These are phyloP conservation scores for Strigomonas culicis DNA, from an alignment of 208 protist species.

Conservation along the genomic window DNA sequence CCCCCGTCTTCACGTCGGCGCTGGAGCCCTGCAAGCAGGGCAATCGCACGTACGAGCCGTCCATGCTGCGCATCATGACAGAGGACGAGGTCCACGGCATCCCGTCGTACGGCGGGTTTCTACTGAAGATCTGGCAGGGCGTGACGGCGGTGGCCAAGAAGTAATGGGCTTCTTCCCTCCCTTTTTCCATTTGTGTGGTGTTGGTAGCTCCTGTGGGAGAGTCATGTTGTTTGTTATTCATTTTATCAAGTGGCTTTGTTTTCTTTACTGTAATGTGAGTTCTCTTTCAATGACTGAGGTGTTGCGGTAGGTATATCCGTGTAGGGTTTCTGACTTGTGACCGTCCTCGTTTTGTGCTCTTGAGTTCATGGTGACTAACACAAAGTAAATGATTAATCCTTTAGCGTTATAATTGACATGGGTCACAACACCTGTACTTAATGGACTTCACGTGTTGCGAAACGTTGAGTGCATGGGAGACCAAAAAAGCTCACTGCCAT, in stretches of 20 bases:
- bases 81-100: conserved; percentile 61
- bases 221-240: not conserved
- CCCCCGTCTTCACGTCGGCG: conserved; percentile 28
- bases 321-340: too few relatives aligned
- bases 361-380: too few relatives aligned
- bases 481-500: not conserved
- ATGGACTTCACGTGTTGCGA: too few relatives aligned
- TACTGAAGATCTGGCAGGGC: conserved; percentile 56
- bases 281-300: too few relatives aligned
- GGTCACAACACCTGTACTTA: too few relatives aligned
- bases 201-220: not conserved
- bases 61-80: conserved; percentile 60
- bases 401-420: too few relatives aligned
- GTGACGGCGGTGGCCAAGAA: conserved; percentile 10
- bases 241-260: not conserved
- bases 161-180: not conserved
- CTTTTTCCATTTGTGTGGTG: not conserved
- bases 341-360: too few relatives aligned
- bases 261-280: not conserved
- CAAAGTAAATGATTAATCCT: too few relatives aligned
- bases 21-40: conserved; percentile 52
- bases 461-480: not conserved
- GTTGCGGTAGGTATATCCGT: too few relatives aligned
- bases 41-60: conserved; percentile 49
- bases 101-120: conserved; percentile 58